These are phyloP conservation scores for Coniochaeta hoffmannii DNA, from an alignment of 2,329 filamentous ascomycete genomes.

Conservation along the genomic window DNA sequence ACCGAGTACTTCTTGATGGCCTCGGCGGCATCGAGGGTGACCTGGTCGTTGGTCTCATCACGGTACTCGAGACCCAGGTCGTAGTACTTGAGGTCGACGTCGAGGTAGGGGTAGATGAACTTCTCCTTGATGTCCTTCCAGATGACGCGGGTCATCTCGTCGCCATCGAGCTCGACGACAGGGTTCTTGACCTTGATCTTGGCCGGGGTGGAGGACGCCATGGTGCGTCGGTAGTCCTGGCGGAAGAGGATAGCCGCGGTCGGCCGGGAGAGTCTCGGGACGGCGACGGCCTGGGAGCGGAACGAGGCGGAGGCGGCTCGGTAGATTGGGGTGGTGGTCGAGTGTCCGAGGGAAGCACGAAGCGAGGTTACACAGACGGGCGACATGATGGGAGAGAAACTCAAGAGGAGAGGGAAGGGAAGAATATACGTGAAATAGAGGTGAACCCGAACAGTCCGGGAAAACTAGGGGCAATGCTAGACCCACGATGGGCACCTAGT, in stretches of 20 bases:
- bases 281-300: conserved; percentile 7
- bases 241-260: conserved; percentile 23
- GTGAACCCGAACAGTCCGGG: conserved; percentile 4
- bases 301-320: conserved; percentile 8
- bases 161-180: conserved; percentile 92
- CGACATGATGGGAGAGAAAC: conserved; percentile 18
- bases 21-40: conserved; percentile 90
- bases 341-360: conserved; percentile 14
- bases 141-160: conserved; percentile 97
- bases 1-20: conserved; percentile 99
- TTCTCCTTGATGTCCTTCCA: conserved; percentile 99
- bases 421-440: conserved; percentile 5
- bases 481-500: conserved; percentile 1
- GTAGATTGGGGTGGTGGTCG: conserved; percentile 11
- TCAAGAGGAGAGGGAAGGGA: conserved; percentile 10
- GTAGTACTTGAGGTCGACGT: conserved; percentile 98
- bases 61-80: conserved; percentile 90
- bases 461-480: conserved; percentile 6
- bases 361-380: conserved; percentile 12
- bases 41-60: conserved; percentile 92
- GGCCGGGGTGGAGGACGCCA: conserved; percentile 42
- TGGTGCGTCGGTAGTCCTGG: conserved; percentile 33
- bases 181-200: conserved; percentile 99
- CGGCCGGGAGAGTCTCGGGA: conserved; percentile 8
- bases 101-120: conserved; percentile 93